phyloP scores from a whole-genome alignment of 805 yeast genomes.

The Dipodascopsis uninucleata region DNA sequence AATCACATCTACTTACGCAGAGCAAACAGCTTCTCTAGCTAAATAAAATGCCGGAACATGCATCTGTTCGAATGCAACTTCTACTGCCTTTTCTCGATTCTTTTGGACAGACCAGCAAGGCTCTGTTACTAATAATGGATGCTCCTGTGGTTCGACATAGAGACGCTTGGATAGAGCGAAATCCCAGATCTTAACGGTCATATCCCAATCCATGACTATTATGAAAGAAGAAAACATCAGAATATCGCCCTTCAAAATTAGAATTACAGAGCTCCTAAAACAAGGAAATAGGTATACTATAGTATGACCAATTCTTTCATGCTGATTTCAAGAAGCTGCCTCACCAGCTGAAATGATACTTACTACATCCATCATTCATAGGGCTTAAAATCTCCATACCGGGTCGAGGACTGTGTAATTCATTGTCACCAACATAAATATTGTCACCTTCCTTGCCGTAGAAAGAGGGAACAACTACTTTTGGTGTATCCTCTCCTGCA shows the following conservation, averaged over 20 bases:
- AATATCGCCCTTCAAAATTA: background rate
- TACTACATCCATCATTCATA: slow-evolving; percentile 36
- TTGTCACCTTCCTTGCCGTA: slow-evolving; percentile 44
- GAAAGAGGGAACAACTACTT: slow-evolving; percentile 66
- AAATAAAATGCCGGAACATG: slow-evolving; percentile 74
- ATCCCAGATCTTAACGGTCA: slow-evolving; percentile 62
- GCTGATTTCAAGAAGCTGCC: no score
- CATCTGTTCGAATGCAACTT: slow-evolving; percentile 70
- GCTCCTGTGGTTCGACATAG: slow-evolving; percentile 54
- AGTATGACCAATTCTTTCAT: no score
- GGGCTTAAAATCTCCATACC: slow-evolving; percentile 37
- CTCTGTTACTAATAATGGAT: slow-evolving; percentile 61
- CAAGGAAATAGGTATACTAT: no score
- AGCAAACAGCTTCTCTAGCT: slow-evolving; percentile 72
- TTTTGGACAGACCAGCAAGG: slow-evolving; percentile 67
- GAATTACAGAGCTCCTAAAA: no score
- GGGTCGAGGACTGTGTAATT: slow-evolving; percentile 40
- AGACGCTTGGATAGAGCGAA: slow-evolving; percentile 53
- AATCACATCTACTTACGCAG: slow-evolving; percentile 32
- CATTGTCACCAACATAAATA: slow-evolving; percentile 39
- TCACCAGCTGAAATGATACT: background rate
- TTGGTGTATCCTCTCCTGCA: slow-evolving; percentile 90
- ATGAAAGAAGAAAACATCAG: no score
- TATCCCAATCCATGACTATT: slow-evolving; percentile 58
- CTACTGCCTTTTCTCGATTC: slow-evolving; percentile 55